A percentile compares a stretch with the other conserved stretches of the same genome.
Evolutionary conservation across 345 rosid species (phyloP).

Genomic region (Brassica juncea): DNA sequence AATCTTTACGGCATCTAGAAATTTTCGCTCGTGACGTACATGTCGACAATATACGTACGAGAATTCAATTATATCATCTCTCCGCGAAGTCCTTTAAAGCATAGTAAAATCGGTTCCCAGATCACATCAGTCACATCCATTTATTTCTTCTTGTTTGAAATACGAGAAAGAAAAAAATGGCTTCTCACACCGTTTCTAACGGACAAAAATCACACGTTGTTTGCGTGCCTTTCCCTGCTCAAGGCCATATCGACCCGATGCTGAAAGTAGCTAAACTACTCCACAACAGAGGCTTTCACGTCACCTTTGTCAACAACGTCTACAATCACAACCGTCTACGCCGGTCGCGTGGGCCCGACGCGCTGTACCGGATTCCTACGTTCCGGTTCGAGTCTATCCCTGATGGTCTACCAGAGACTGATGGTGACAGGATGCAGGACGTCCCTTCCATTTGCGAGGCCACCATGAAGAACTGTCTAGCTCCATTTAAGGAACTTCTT

Average conservation of each 20-base stretch:
- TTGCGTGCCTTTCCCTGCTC: slow-evolving; percentile 6
- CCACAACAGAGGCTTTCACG: slow-evolving; percentile 33
- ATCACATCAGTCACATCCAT: not conserved
- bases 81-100: not conserved
- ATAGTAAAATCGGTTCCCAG: not conserved
- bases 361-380: not conserved
- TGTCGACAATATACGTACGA: not conserved
- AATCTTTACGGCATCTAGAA: not conserved
- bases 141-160: not conserved
- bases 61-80: not conserved
- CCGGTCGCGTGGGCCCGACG: not conserved
- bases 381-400: not conserved
- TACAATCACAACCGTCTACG: not conserved
- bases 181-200: not conserved
- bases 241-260: slow-evolving; percentile 15
- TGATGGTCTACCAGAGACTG: not conserved
- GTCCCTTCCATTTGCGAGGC: not conserved
- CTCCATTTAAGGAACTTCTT: not conserved
- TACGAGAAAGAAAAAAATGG: not conserved
- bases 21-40: slow-evolving; percentile 5
- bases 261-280: slow-evolving; percentile 9
- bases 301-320: not conserved
- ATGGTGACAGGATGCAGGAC: not conserved
- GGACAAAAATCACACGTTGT: not conserved
- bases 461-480: not conserved